Conservation (phyloP, 495 filamentous ascomycete genomes). For the Neurospora discreta region DNA sequence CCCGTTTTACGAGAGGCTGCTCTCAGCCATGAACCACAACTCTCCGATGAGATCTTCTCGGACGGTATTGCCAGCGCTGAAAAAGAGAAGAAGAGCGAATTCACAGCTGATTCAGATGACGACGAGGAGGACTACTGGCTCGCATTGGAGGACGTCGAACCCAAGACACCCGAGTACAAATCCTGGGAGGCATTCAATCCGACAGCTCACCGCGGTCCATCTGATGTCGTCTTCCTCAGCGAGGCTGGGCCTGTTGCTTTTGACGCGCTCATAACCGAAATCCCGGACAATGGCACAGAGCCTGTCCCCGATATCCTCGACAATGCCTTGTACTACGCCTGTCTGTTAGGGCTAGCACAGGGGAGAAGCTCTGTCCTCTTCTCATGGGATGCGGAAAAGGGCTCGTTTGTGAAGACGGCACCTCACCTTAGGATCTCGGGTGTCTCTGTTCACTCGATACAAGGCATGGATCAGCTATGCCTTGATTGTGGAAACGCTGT, state of each 20-base stretch:
- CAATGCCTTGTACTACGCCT: conserved; percentile 43
- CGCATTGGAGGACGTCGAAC: conserved; percentile 16
- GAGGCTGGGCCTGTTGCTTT: conserved; percentile 66
- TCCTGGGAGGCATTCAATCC: conserved; percentile 66
- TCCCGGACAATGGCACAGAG: background rate
- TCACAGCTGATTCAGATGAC: background rate
- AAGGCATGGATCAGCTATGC: conserved; percentile 46
- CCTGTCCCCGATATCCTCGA: conserved; percentile 21
- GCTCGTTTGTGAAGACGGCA: conserved; percentile 46
- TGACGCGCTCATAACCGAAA: conserved; percentile 47
- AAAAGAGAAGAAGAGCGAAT: conserved; percentile 1
- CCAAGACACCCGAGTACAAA: conserved; percentile 34
- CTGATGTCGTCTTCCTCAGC: conserved; percentile 49
- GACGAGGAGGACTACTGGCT: conserved; percentile 47
- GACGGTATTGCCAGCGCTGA: conserved; percentile 13
- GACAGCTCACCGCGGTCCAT: conserved; percentile 17
- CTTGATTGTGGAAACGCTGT: conserved; percentile 48
- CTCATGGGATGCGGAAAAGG: conserved; percentile 46
- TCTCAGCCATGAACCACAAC: background rate
- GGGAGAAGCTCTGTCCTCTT: conserved; percentile 78
- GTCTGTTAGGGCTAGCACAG: conserved; percentile 60
- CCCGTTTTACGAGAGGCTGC: conserved; percentile 16
- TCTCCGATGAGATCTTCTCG: background rate
- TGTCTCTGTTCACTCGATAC: conserved; percentile 45
- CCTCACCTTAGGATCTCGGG: conserved; percentile 56